phyloP scores from a whole-genome alignment of 1,284 basidiomycete genomes.

The Austroboletus novae-zelandiae region DNA sequence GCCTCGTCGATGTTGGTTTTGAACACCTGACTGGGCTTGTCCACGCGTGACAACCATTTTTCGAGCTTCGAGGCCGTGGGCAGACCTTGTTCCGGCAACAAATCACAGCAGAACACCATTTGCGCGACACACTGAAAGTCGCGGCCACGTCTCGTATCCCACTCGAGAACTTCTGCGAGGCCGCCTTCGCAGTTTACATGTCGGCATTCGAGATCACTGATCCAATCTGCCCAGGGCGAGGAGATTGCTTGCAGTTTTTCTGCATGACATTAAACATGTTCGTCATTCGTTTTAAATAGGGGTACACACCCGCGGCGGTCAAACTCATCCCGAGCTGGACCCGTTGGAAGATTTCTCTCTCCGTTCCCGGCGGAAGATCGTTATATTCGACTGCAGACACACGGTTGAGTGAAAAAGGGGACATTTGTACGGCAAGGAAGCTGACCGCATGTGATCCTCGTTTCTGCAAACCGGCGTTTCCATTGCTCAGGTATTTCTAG shows the following conservation, averaged over 20 bases:
- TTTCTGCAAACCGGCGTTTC: conserved; percentile 49
- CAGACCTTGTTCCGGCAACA: conserved; percentile 44
- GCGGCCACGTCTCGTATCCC: conserved; percentile 61
- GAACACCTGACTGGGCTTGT: conserved; percentile 45
- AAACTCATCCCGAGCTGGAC: conserved; percentile 74
- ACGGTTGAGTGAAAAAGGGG: not conserved
- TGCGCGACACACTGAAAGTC: conserved; percentile 70
- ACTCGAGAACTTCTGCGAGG: conserved; percentile 50
- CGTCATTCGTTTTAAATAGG: not conserved
- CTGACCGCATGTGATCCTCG: conserved; percentile 64
- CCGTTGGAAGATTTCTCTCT: conserved; percentile 76
- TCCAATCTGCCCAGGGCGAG: conserved; percentile 57
- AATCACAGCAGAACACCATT: conserved; percentile 61
- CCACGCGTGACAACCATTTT: conserved; percentile 50
- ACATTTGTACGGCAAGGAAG: conserved; percentile 1
- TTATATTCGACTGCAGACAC: conserved; percentile 53
- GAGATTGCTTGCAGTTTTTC: conserved; percentile 72
- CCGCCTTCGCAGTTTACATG: conserved; percentile 53
- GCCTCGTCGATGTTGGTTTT: conserved; percentile 47
- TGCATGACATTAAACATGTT: conserved; percentile 24
- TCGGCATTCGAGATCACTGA: conserved; percentile 50
- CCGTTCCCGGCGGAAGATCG: conserved; percentile 43
- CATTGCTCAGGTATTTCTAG: conserved; percentile 49
- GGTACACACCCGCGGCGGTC: conserved; percentile 55
- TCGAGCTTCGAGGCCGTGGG: conserved; percentile 56